Evolutionary conservation across 208 protist genomes (phyloP).

Genomic region (Porcisia deanei): DNA sequence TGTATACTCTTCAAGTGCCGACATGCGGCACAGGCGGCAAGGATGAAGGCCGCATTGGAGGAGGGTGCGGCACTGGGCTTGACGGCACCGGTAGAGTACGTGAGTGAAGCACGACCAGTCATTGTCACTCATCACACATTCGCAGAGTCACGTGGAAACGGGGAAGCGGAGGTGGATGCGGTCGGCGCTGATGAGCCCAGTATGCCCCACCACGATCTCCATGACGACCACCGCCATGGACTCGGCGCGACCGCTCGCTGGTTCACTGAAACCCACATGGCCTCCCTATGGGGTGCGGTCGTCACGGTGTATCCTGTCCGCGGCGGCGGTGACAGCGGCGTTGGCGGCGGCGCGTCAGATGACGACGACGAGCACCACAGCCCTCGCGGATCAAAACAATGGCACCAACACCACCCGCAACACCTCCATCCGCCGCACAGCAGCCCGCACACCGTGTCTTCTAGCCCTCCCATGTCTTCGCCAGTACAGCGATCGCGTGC

Average conservation of each 20-base stretch:
- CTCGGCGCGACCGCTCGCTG: background rate
- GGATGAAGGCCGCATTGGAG: slow-evolving; percentile 40
- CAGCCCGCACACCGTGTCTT: background rate
- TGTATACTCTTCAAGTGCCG: slow-evolving; percentile 63
- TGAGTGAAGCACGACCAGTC: slow-evolving; percentile 17
- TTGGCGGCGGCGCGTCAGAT: background rate
- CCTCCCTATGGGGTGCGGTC: slow-evolving; percentile 10
- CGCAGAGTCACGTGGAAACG: background rate
- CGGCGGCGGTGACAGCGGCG: background rate
- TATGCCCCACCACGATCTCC: background rate
- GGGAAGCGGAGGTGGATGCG: background rate
- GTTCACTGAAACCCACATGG: slow-evolving; percentile 9
- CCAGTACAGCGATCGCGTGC: background rate
- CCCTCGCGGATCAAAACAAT: background rate
- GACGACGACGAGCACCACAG: background rate
- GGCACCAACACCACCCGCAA: background rate
- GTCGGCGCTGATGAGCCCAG: background rate
- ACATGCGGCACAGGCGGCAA: slow-evolving; percentile 28
- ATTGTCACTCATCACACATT: slow-evolving; percentile 16
- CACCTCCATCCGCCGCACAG: background rate
- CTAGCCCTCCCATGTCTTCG: background rate
- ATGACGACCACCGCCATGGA: background rate
- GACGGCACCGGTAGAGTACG: slow-evolving; percentile 43
- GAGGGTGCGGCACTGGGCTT: slow-evolving; percentile 33
- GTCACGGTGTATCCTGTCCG: slow-evolving; percentile 17